Conservation (phyloP, 495 filamentous ascomycete genomes). For the Penicillium canariense region DNA sequence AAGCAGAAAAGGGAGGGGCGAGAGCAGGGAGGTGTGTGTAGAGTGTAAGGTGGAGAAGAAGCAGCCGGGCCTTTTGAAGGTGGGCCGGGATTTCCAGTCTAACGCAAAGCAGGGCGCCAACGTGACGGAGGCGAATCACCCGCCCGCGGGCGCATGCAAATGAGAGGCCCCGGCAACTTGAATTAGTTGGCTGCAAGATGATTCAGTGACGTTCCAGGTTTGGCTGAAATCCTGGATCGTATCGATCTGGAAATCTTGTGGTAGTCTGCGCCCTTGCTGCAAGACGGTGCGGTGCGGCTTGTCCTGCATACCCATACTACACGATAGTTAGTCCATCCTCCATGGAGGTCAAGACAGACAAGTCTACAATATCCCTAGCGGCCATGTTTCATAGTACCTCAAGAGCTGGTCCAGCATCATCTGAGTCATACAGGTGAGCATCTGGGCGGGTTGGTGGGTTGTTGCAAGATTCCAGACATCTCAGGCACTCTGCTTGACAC, state of each 20-base stretch:
- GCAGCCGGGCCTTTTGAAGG: conserved; percentile 45
- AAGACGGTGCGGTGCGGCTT: neutral
- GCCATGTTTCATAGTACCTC: neutral
- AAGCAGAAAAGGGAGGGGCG: conserved; percentile 26
- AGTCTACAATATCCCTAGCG: neutral
- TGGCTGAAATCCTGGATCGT: neutral
- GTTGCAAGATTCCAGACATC: neutral
- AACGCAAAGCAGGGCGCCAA: conserved; percentile 44
- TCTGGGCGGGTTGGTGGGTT: neutral
- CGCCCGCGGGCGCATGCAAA: conserved; percentile 8
- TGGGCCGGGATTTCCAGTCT: conserved; percentile 40
- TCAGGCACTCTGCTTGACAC: neutral
- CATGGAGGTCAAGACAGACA: neutral
- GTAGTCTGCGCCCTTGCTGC: conserved; percentile 10
- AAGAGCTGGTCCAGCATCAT: neutral
- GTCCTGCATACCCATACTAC: neutral
- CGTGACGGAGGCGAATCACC: conserved; percentile 43
- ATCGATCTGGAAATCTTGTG: neutral
- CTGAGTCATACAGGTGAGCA: neutral
- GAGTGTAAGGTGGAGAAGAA: conserved; percentile 38
- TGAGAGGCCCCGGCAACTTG: conserved; percentile 7
- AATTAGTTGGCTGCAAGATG: neutral
- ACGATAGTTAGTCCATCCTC: neutral
- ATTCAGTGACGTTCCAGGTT: neutral
- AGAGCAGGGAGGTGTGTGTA: conserved; percentile 25